phyloP scores from a whole-genome alignment of 2,329 filamentous ascomycete species.

The Emmonsiellopsis sp. region DNA sequence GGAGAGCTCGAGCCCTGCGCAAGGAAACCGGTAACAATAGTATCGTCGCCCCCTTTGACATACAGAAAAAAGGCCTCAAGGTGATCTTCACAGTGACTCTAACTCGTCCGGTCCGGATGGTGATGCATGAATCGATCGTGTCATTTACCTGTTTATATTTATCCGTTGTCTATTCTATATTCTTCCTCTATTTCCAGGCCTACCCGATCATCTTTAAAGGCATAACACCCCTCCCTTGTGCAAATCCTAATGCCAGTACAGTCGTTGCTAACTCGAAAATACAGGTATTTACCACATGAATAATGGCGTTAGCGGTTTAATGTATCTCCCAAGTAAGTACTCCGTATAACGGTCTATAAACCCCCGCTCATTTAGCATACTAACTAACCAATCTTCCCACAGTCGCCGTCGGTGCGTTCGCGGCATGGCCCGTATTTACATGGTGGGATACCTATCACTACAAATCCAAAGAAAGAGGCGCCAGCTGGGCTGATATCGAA shows the following conservation, averaged over 20 bases:
- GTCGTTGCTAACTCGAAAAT: conserved; percentile 4
- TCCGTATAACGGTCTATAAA: neutral
- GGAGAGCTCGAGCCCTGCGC: conserved; percentile 30
- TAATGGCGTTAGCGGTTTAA: conserved; percentile 8
- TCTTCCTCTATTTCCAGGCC: conserved; percentile 12
- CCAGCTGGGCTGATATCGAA: conserved; percentile 44
- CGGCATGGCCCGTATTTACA: conserved; percentile 55
- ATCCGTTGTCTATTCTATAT: conserved; percentile 17
- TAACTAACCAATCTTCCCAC: conserved; percentile 1
- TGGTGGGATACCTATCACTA: conserved; percentile 54
- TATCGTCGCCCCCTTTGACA: conserved; percentile 12
- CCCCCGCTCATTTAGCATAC: neutral
- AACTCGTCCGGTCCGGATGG: conserved; percentile 16
- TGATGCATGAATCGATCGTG: conserved; percentile 18
- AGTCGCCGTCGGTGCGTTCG: conserved; percentile 51
- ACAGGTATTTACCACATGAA: conserved; percentile 12
- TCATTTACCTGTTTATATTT: conserved; percentile 17
- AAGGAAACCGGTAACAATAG: conserved; percentile 10
- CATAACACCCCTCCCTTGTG: neutral
- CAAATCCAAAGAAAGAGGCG: conserved; percentile 40
- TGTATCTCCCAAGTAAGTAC: conserved; percentile 12
- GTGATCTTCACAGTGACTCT: conserved; percentile 14
- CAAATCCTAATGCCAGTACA: neutral
- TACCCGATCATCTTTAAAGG: conserved; percentile 14
- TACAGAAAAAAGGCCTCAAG: conserved; percentile 9